Conservation (phyloP, 352 stramenopile species). For the Pythium angustatum region DNA sequence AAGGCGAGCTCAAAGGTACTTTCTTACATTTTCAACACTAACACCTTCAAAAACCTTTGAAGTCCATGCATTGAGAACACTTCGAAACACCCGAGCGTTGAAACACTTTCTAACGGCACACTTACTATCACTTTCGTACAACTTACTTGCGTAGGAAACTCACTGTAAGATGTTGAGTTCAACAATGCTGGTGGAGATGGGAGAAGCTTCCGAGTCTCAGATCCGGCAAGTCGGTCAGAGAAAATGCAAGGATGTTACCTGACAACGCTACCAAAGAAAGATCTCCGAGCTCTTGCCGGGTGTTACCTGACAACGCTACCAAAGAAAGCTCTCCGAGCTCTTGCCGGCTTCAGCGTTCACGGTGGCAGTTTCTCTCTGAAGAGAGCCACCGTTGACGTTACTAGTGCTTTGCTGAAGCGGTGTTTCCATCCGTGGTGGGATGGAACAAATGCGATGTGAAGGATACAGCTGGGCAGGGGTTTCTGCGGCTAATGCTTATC, state of each 20-base stretch:
- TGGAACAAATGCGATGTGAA: constrained; percentile 6
- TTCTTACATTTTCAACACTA: constrained; percentile 1
- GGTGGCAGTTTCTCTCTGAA: constrained; percentile 15
- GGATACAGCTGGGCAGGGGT: constrained; percentile 4
- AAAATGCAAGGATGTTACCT: constrained; percentile 22
- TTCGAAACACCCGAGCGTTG: not conserved
- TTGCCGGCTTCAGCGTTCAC: constrained; percentile 15
- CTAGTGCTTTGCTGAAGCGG: not conserved
- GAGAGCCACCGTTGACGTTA: not conserved
- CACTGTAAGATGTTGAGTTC: constrained; percentile 1
- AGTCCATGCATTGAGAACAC: constrained; percentile 4
- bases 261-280: constrained; percentile 23
- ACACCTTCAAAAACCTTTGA: not conserved
- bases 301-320: constrained; percentile 17
- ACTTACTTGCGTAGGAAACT: not conserved
- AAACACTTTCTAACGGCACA: too few relatives aligned
- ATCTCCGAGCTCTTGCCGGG: constrained; percentile 18
- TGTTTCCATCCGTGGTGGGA: not conserved
- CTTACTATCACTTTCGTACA: not conserved
- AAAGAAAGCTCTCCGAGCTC: constrained; percentile 20
- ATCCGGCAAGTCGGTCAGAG: constrained; percentile 1
- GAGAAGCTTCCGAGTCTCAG: not conserved
- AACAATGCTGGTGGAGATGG: constrained; percentile 1
- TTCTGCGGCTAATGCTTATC: not conserved
- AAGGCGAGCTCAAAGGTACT: constrained; percentile 8